Conservation (phyloP, 2,329 filamentous ascomycete genomes). For the Escovopsis sp. region DNA sequence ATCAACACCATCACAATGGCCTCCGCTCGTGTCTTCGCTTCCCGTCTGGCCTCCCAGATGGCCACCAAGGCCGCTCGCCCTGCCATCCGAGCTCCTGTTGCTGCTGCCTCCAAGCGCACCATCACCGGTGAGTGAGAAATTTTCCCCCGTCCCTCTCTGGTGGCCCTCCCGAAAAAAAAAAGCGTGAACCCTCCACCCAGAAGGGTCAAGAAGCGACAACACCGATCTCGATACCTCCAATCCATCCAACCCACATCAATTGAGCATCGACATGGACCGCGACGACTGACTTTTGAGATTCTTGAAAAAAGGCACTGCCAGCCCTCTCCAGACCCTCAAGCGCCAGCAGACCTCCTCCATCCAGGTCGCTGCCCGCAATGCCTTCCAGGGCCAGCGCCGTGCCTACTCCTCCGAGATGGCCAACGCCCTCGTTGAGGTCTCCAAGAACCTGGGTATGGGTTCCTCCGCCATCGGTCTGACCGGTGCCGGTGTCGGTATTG, state of each 20-base stretch:
- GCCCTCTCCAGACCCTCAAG: constrained; percentile 61
- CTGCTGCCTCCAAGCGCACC: constrained; percentile 59
- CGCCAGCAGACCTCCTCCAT: constrained; percentile 54
- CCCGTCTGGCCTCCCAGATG: constrained; percentile 64
- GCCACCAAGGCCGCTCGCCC: constrained; percentile 66
- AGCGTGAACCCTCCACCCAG: no score
- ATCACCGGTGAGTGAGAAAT: constrained; percentile 48
- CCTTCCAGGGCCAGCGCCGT: constrained; percentile 51
- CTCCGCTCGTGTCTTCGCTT: constrained; percentile 62
- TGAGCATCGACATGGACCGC: constrained; percentile 14
- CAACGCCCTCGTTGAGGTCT: constrained; percentile 78
- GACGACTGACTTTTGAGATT: constrained; percentile 17
- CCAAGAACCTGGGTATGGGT: constrained; percentile 83
- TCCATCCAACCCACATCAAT: constrained; percentile 8
- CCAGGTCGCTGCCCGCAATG: constrained; percentile 50
- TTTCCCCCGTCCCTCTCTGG: constrained; percentile 6
- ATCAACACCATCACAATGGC: constrained; percentile 56
- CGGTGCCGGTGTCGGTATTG: constrained; percentile 89
- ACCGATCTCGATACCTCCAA: constrained; percentile 5
- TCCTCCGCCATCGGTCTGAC: constrained; percentile 82
- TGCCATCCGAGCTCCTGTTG: constrained; percentile 49
- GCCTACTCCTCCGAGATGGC: constrained; percentile 81
- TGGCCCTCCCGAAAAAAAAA: no score
- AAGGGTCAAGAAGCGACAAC: constrained; percentile 1
- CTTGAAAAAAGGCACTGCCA: constrained; percentile 33